Evolutionary conservation across 345 rosid species (phyloP).

Genomic region (Barbarea vulgaris): DNA sequence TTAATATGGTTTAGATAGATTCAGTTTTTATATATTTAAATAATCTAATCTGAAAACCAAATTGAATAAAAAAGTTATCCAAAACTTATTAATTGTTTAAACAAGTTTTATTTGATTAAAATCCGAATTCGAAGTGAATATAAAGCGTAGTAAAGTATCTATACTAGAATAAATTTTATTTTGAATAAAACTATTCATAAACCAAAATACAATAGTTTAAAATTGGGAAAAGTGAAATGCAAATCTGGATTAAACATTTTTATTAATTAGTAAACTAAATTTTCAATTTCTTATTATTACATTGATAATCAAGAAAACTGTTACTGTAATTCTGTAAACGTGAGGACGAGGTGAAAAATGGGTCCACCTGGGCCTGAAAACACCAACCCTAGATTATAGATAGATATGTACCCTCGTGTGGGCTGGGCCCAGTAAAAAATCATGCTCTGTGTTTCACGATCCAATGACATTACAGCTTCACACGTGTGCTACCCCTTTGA

Average conservation of each 20-base stretch:
- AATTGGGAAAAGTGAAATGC: background rate
- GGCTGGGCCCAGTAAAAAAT: slow-evolving; percentile 26
- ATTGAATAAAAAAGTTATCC: background rate
- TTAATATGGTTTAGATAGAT: background rate
- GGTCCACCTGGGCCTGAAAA: slow-evolving; percentile 36
- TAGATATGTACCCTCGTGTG: slow-evolving; percentile 38
- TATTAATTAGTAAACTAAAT: background rate
- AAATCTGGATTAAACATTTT: background rate
- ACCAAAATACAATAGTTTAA: too few species aligned
- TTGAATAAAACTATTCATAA: background rate
- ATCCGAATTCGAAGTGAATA: too few species aligned
- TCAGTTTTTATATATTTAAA: too few species aligned
- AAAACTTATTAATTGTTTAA: too few species aligned
- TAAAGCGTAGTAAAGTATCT: too few species aligned
- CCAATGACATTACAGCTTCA: slow-evolving; percentile 15
- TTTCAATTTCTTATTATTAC: background rate
- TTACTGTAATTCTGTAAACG: background rate
- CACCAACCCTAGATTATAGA: slow-evolving; percentile 1
- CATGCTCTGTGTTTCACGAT: background rate
- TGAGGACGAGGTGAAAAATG: slow-evolving; percentile 29
- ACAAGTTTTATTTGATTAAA: background rate
- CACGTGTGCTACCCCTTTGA: slow-evolving; percentile 27
- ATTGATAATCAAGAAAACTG: background rate
- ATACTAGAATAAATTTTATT: background rate
- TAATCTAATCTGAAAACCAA: background rate